These are phyloP conservation scores for Austroboletus festivus DNA, from an alignment of 768 basidiomycete genomes.

Conservation along the genomic window DNA sequence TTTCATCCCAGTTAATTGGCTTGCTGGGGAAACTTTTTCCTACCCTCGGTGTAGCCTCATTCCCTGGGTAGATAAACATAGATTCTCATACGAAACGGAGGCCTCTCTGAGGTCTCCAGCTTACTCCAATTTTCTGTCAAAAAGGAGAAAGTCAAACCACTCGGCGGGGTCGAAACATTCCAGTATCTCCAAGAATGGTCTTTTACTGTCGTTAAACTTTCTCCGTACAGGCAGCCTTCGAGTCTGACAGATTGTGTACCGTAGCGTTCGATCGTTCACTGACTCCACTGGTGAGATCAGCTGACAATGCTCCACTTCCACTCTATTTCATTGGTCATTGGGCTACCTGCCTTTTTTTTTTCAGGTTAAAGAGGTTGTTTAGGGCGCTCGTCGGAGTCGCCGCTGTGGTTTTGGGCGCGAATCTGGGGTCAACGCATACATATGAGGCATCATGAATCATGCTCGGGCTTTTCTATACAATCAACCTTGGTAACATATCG, in stretches of 20 bases:
- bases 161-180: slow-evolving; percentile 12
- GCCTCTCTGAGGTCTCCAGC: neutral
- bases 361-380: no score
- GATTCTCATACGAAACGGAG: slow-evolving; percentile 9
- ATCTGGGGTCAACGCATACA: no score
- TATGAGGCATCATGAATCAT: no score
- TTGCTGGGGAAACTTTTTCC: slow-evolving; percentile 9
- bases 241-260: no score
- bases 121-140: neutral
- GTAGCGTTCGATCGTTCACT: no score
- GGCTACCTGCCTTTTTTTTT: no score
- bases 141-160: neutral
- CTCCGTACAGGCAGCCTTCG: no score
- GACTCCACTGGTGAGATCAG: no score
- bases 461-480: no score
- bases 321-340: neutral
- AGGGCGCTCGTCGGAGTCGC: neutral
- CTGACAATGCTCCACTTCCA: neutral
- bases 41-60: slow-evolving; percentile 29
- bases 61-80: slow-evolving; percentile 30
- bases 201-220: no score
- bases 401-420: neutral
- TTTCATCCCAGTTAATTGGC: slow-evolving; percentile 31
- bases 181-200: no score
- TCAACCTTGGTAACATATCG: neutral